phyloP scores from a whole-genome alignment of 257 asterid species.

The Penstemon barbatus region DNA sequence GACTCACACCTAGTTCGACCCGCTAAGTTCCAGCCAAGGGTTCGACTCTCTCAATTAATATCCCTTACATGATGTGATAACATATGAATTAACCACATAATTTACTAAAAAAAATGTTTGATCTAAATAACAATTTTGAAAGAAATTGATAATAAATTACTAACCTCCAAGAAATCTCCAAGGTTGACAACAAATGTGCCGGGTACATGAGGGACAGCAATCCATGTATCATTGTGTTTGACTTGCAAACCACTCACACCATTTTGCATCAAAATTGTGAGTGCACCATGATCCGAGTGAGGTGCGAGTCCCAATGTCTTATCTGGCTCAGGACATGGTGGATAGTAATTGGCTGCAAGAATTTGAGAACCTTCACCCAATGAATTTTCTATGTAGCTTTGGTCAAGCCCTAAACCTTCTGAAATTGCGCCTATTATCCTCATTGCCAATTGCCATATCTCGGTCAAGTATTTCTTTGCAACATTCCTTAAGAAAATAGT shows the following conservation, averaged over 20 bases:
- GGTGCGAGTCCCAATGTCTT: conserved; percentile 55
- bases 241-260: conserved; percentile 58
- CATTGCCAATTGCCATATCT: conserved; percentile 41
- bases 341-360: conserved; percentile 53
- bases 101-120: no score
- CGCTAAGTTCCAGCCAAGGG: no score
- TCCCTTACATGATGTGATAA: no score
- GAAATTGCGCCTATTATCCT: conserved; percentile 45
- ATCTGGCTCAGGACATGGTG: conserved; percentile 67
- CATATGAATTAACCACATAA: no score
- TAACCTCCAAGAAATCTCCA: conserved; percentile 67
- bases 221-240: conserved; percentile 43
- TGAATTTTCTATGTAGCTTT: conserved; percentile 36
- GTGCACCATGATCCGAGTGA: conserved; percentile 66
- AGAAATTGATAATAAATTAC: not conserved
- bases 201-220: conserved; percentile 42
- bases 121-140: no score
- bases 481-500: conserved; percentile 25
- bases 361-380: conserved; percentile 50
- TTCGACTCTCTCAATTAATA: no score
- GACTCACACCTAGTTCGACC: no score
- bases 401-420: conserved; percentile 54
- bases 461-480: conserved; percentile 47
- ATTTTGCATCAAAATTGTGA: conserved; percentile 59
- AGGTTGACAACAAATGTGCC: conserved; percentile 53